Conservation (phyloP, 2,329 filamentous ascomycete species). For the Fusarium xyrophilum region DNA sequence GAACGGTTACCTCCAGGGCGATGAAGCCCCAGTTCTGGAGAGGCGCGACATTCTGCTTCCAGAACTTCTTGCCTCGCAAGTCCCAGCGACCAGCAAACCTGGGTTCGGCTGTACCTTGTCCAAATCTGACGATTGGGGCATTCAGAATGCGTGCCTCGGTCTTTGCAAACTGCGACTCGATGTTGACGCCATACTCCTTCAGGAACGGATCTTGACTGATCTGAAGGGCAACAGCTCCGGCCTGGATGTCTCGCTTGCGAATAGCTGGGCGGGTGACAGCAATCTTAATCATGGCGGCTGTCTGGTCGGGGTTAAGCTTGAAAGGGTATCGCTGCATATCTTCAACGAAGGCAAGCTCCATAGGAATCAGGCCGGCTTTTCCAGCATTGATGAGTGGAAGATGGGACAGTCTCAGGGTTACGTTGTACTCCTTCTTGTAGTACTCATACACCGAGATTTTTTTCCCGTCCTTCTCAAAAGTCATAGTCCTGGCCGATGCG, state of each 20-base stretch:
- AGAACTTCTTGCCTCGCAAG: constrained; percentile 79
- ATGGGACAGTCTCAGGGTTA: constrained; percentile 53
- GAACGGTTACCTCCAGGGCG: constrained; percentile 64
- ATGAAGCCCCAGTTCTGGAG: constrained; percentile 80
- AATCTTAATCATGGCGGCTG: constrained; percentile 88
- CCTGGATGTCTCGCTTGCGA: constrained; percentile 70
- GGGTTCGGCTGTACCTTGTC: constrained; percentile 63
- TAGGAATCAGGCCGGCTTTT: constrained; percentile 63
- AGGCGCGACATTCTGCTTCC: constrained; percentile 64
- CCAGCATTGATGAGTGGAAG: constrained; percentile 66
- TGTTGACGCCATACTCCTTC: constrained; percentile 73
- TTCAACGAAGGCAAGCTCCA: constrained; percentile 64
- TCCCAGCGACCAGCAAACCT: constrained; percentile 82
- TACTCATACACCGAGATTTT: constrained; percentile 59
- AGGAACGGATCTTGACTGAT: constrained; percentile 76
- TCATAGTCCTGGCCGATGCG: constrained; percentile 58
- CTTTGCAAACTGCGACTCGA: constrained; percentile 68
- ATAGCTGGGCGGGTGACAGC: constrained; percentile 78
- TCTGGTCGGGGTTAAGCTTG: constrained; percentile 70
- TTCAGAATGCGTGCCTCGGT: constrained; percentile 75
- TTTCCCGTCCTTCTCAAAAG: constrained; percentile 61
- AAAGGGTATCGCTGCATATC: constrained; percentile 66
- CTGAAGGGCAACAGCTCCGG: constrained; percentile 63
- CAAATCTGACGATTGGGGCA: constrained; percentile 75
- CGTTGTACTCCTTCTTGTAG: constrained; percentile 62